Evolutionary conservation across 177 flowering plant genomes (phyloP).

Genomic region (Vitis hybrid): DNA sequence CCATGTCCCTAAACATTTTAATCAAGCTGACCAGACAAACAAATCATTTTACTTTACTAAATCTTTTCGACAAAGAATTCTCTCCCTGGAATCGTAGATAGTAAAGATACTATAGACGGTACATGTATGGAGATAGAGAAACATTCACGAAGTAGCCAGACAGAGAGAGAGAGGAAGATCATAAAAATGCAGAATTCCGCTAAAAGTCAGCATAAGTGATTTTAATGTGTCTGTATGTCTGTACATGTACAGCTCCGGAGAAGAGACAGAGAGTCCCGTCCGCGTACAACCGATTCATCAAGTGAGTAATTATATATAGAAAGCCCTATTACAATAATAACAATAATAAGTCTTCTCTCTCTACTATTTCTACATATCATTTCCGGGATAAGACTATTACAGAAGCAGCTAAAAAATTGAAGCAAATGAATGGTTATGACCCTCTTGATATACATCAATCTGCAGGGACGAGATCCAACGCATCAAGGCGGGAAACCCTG

Average conservation of each 20-base stretch:
- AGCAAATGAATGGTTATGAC: background rate
- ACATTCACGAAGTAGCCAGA: constrained; percentile 18
- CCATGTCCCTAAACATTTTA: background rate
- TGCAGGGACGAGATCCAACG: constrained; percentile 68
- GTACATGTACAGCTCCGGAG: constrained; percentile 46
- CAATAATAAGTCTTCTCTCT: background rate
- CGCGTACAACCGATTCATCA: constrained; percentile 62
- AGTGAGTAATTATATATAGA: constrained; percentile 33
- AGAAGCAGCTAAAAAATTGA: background rate
- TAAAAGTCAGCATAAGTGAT: constrained; percentile 20
- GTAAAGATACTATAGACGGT: constrained; percentile 12
- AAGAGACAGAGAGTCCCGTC: constrained; percentile 66
- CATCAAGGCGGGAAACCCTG: constrained; percentile 60
- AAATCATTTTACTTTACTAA: background rate
- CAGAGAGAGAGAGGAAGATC: constrained; percentile 5
- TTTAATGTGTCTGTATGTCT: constrained; percentile 25
- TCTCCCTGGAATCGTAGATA: constrained; percentile 3
- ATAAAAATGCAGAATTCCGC: constrained; percentile 3
- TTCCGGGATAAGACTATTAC: too few relatives aligned
- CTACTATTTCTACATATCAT: too few relatives aligned
- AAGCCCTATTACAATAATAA: too few relatives aligned
- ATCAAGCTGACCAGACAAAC: background rate
- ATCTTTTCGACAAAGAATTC: too few relatives aligned
- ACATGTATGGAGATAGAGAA: constrained; percentile 2
- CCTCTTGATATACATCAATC: background rate